Evolutionary conservation across 345 rosid genomes (phyloP), one percentile per base, ranked within the genome.

Genomic region (Xanthoceras sorbifolium): DNA sequence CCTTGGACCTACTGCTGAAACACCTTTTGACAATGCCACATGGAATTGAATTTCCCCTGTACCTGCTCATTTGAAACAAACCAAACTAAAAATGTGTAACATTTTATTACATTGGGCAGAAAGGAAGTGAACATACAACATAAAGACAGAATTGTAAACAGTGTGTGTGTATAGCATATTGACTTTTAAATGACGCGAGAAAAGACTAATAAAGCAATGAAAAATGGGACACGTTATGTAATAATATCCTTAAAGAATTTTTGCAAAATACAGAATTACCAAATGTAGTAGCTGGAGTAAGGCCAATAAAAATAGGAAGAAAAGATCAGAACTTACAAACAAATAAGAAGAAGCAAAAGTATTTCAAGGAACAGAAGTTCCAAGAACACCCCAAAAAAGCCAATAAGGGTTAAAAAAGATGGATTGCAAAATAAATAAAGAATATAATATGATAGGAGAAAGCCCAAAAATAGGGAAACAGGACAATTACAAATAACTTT

Each of bases 11-110:
- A 85, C 59, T 40, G 87, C 77, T 69, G 90, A 85, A 74, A 94
- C 75, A 66, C 98, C 97, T 76, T 81, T 78, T 59, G 98, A 89
- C 59, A 91, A 55, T 9, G 83, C 88, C 69, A 86, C 70, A 77
- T 91, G 92, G 80, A 91, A 90, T 46, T 86, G 89, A 78, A 87
- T 86, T 81, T 85, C 85, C 74, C 89, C 92, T 61, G 81, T 69
- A 63, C 88, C 97, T 90, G 90, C 70, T 79, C 52, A 74, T 57
- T 69, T 48, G 54, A 79, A 69, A n/a, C 60, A 86, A 76, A 74
- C 44, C 50, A 78, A 65, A 31, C 52, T 18, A 40, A 17, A 12
- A 9, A 65, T 31, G 38, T 11, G 31, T 14, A 65, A 26, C 52
- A 67, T 17, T 23, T 28, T 17, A 40, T 60, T 23, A 11, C 32